Evolutionary conservation across 495 filamentous ascomycete genomes (phyloP).

Genomic region (Saxophila tyrrhenica): DNA sequence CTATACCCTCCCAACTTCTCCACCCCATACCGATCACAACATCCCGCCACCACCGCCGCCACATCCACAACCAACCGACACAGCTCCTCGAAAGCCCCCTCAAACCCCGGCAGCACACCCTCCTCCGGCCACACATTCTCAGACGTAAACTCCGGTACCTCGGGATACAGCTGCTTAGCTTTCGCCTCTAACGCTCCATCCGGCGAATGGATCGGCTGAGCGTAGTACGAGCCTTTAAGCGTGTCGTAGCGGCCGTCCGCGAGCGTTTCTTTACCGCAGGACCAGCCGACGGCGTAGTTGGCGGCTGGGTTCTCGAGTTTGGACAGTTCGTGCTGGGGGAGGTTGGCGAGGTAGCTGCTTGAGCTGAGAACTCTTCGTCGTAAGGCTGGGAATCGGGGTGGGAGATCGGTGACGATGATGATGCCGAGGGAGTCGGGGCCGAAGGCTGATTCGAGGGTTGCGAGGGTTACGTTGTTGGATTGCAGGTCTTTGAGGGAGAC

Average conservation of each 20-base stretch:
- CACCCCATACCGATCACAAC: constrained; percentile 77
- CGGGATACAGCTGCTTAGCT: constrained; percentile 27
- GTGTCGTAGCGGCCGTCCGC: constrained; percentile 82
- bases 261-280: constrained; percentile 87
- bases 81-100: constrained; percentile 56
- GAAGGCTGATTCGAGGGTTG: constrained; percentile 67
- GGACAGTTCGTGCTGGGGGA: constrained; percentile 60
- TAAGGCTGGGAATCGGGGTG: constrained; percentile 53
- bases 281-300: constrained; percentile 58
- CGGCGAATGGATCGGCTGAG: constrained; percentile 60
- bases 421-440: constrained; percentile 88
- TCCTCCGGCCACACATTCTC: constrained; percentile 77
- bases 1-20: constrained; percentile 66
- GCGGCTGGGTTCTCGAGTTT: constrained; percentile 52
- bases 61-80: constrained; percentile 80
- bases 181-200: constrained; percentile 35
- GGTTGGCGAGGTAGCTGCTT: constrained; percentile 77
- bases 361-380: constrained; percentile 68
- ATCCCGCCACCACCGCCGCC: constrained; percentile 71
- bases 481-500: constrained; percentile 10
- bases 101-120: constrained; percentile 59
- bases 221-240: constrained; percentile 88
- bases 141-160: constrained; percentile 51
- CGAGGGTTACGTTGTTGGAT: constrained; percentile 5
- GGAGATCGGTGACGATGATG: constrained; percentile 78